Evolutionary conservation across 2,329 filamentous ascomycete genomes (phyloP).

Genomic region (Microdochium bolleyi): DNA sequence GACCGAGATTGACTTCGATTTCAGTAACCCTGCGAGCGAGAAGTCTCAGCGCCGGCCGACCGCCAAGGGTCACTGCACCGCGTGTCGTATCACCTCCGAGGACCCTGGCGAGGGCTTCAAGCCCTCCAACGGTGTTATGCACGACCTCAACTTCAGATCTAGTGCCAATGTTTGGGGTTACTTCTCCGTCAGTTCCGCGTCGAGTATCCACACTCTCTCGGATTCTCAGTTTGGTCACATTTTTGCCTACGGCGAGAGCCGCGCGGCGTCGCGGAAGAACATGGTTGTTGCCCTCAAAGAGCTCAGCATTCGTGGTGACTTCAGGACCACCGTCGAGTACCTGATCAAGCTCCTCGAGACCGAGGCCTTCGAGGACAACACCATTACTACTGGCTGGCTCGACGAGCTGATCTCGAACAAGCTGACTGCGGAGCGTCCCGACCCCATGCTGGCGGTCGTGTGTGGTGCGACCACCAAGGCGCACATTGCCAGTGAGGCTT

Average conservation of each 20-base stretch:
- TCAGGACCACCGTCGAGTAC: conserved; percentile 97
- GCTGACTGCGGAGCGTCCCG: conserved; percentile 89
- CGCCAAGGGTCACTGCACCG: conserved; percentile 94
- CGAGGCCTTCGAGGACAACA: conserved; percentile 97
- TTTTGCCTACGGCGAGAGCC: conserved; percentile 97
- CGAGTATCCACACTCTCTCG: conserved; percentile 98
- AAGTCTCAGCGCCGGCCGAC: conserved; percentile 82
- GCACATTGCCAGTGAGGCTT: conserved; percentile 85
- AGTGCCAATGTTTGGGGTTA: conserved; percentile 99
- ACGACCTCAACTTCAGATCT: conserved; percentile 97
- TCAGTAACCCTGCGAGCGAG: conserved; percentile 76
- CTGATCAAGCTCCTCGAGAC: conserved; percentile 98
- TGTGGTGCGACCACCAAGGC: conserved; percentile 94
- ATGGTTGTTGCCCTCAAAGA: conserved; percentile 99
- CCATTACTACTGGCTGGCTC: conserved; percentile 97
- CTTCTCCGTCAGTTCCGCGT: conserved; percentile 94
- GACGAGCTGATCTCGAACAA: conserved; percentile 98
- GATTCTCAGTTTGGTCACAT: conserved; percentile 99
- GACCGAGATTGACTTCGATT: conserved; percentile 92
- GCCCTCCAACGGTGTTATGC: conserved; percentile 97
- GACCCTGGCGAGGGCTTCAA: conserved; percentile 99
- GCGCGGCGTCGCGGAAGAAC: conserved; percentile 92
- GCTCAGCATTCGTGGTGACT: conserved; percentile 98
- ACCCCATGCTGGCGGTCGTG: conserved; percentile 87
- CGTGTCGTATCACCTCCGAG: conserved; percentile 98